Evolutionary conservation across 2,329 filamentous ascomycete species (phyloP).

Genomic region (Xylaria arbuscula): DNA sequence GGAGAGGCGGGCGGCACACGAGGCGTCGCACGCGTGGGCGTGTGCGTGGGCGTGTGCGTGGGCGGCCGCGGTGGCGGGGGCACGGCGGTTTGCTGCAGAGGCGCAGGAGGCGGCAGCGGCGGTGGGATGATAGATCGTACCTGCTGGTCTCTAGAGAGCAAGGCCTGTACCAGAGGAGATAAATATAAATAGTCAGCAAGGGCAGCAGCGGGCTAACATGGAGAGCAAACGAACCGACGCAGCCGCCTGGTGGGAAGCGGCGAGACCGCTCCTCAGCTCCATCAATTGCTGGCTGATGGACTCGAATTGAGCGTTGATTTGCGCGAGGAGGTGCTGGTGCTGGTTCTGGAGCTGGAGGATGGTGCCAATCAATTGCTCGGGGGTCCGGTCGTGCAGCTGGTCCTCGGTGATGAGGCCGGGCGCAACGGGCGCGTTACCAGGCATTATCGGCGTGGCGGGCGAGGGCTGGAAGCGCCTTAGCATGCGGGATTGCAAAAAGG

Average conservation of each 20-base stretch:
- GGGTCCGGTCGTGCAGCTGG: slow-evolving; percentile 48
- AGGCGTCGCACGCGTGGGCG: slow-evolving; percentile 44
- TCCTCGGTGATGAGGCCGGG: slow-evolving; percentile 48
- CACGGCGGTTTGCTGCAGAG: slow-evolving; percentile 42
- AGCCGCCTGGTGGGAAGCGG: slow-evolving; percentile 49
- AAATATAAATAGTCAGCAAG: slow-evolving; percentile 35
- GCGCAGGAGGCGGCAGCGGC: slow-evolving; percentile 44
- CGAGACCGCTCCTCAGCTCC: slow-evolving; percentile 50
- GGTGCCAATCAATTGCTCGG: slow-evolving; percentile 52
- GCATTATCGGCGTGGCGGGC: slow-evolving; percentile 40
- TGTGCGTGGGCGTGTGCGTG: slow-evolving; percentile 47
- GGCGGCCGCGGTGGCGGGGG: slow-evolving; percentile 44
- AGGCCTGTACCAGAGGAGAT: slow-evolving; percentile 37
- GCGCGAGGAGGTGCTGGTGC: slow-evolving; percentile 51
- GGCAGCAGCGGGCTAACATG: background rate
- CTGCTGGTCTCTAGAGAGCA: slow-evolving; percentile 42
- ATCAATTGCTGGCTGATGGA: slow-evolving; percentile 51
- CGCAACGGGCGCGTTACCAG: slow-evolving; percentile 14
- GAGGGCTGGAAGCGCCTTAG: slow-evolving; percentile 41
- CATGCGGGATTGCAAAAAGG: slow-evolving; percentile 29
- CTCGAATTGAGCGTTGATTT: slow-evolving; percentile 51
- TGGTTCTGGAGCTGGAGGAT: slow-evolving; percentile 52
- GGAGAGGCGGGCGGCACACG: slow-evolving; percentile 48
- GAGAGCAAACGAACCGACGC: slow-evolving; percentile 47
- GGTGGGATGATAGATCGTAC: slow-evolving; percentile 43